Evolutionary conservation across 1,284 basidiomycete species (phyloP), one percentile per base, ranked within the genome.

Genomic region (Tylopilus sp.): DNA sequence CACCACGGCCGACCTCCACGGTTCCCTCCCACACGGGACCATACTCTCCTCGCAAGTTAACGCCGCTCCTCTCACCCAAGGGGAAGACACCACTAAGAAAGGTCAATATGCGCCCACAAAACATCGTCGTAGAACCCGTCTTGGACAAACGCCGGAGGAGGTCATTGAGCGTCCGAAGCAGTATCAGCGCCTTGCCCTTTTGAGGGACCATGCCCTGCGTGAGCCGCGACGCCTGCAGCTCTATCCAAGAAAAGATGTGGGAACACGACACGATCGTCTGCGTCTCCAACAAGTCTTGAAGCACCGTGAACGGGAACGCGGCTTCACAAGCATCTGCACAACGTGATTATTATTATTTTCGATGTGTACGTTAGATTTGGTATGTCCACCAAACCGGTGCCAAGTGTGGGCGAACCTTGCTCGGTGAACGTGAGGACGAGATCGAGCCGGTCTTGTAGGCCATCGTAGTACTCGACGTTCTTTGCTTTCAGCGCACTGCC

Each of bases 61-160:
- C 92, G 31, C 92, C 92, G 64, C 90, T 93, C 41, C 91, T 75
- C 66, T 96, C 92, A 2, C 89, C 87, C 9, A 96, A 69, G 4
- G 91, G 89, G 61, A 94, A 95, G 1, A 92, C 89, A 1, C 79
- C 79, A 53, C 87, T 89, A 41, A 96, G 71, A 64, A 94, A 90
- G 2, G 87, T 89, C 59, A 94, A 74, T 60, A 96, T 92, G 2
- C 91, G 79, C 2, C 93, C 93, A 55, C 89, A 91, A 64, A 96
- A 91, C 57, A 88, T 81, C 3, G 91, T 91, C 31, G 82, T 84
- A 9, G 79, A 76, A 44, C 89, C 90, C 61, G 84, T 89, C 68
- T 92, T 92, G 23, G 89, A 90, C 12, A 95, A 73, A 2, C 93
- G 79, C 15, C 90, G 79, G 1, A 95, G 74, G 8, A 96, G 78